Conservation (phyloP, 805 yeast species). For the Wickerhamomyces xylosicus region DNA sequence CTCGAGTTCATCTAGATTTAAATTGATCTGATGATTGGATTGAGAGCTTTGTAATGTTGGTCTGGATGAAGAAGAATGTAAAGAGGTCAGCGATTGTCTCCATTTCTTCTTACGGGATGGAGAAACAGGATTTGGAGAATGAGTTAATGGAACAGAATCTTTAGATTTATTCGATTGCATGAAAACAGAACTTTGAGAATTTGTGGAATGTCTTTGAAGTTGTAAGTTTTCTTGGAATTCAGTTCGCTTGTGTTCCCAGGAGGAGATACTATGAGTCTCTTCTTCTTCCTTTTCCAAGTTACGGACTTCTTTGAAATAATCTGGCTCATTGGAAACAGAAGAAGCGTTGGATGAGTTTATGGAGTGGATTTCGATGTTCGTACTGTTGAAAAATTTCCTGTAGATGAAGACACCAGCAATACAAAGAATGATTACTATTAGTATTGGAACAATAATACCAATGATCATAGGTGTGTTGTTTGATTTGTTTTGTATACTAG, state of each 20-base stretch:
- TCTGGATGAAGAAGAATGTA: background rate
- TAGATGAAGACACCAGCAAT: constrained; percentile 6
- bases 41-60: background rate
- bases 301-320: constrained; percentile 13
- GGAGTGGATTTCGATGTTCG: background rate
- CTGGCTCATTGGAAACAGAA: constrained; percentile 6
- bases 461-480: constrained; percentile 3
- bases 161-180: background rate
- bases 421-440: constrained; percentile 11
- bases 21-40: background rate
- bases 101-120: background rate
- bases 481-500: background rate
- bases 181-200: background rate
- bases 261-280: constrained; percentile 11
- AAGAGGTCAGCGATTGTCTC: background rate
- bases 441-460: constrained; percentile 18
- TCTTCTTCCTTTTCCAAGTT: constrained; percentile 9
- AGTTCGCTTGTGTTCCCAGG: constrained; percentile 17
- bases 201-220: constrained; percentile 4
- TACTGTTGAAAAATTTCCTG: constrained; percentile 3
- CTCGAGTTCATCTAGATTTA: background rate
- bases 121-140: background rate
- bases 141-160: background rate
- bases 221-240: constrained; percentile 8
- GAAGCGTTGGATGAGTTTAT: constrained; percentile 3